Conservation (phyloP, 179 eudicot species). For the Actinidia arguta region DNA sequence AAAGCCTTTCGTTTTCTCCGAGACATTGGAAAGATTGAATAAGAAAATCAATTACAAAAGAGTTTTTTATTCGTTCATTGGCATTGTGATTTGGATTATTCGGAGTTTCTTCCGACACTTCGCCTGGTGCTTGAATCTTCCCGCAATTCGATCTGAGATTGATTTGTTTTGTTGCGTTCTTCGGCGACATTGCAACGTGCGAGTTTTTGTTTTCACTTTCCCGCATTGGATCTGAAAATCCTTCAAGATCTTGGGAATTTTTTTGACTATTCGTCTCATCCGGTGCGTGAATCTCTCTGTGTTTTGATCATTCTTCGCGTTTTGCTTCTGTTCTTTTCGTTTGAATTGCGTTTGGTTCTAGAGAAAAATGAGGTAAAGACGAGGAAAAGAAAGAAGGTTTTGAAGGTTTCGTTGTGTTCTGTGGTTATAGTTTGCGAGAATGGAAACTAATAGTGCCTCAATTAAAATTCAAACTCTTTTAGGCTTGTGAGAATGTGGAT, state of each 20-base stretch:
- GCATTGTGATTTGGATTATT: conserved; percentile 12
- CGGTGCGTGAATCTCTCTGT: conserved; percentile 17
- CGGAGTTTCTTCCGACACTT: conserved; percentile 18
- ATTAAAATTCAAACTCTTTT: too few species aligned
- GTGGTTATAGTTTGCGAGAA: neutral
- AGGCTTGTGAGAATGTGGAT: neutral
- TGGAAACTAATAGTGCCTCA: neutral
- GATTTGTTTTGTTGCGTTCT: conserved; percentile 22
- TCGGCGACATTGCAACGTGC: conserved; percentile 36
- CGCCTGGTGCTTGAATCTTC: conserved; percentile 10
- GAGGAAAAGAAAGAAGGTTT: neutral
- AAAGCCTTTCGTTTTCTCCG: conserved; percentile 14
- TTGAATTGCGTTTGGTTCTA: conserved; percentile 16
- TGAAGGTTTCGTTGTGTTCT: neutral
- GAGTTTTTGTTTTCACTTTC: conserved; percentile 13
- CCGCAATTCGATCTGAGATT: conserved; percentile 1
- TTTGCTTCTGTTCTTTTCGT: neutral
- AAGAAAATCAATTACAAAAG: neutral
- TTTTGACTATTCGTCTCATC: neutral
- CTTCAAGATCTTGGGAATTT: neutral
- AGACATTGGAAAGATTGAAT: conserved; percentile 5
- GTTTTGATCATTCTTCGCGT: neutral
- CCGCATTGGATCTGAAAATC: conserved; percentile 19
- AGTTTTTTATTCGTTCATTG: neutral
- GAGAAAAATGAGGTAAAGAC: neutral